Percentiles rank a stretch among this genome's conserved stretches.
These are phyloP conservation scores for Komagataella phaffii DNA, from an alignment of 805 yeast genomes.

Conservation along the genomic window DNA sequence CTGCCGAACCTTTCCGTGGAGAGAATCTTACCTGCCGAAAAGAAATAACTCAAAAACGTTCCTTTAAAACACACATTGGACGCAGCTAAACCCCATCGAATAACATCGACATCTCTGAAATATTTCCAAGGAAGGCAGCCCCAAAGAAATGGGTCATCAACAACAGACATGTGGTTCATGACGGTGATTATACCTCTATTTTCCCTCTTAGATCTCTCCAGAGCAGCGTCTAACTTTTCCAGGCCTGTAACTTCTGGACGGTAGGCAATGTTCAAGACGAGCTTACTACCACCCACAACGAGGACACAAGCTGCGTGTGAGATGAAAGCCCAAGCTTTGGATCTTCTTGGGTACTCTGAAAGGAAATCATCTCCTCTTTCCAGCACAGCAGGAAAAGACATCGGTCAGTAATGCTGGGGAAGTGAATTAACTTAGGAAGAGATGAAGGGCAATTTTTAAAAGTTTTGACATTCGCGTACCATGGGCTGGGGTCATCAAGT, in stretches of 20 bases:
- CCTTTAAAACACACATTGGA: slow-evolving; percentile 74
- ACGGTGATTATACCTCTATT: slow-evolving; percentile 70
- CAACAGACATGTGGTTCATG: slow-evolving; percentile 87
- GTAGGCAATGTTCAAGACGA: slow-evolving; percentile 47
- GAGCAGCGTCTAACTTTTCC: slow-evolving; percentile 51
- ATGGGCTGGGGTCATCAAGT: neutral
- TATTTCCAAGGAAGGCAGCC: slow-evolving; percentile 69
- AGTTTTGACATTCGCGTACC: neutral
- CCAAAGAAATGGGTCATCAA: slow-evolving; percentile 89
- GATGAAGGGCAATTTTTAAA: too few relatives aligned
- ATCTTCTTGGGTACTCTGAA: slow-evolving; percentile 22
- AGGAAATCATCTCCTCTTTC: slow-evolving; percentile 65
- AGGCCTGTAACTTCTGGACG: slow-evolving; percentile 48
- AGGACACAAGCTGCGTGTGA: slow-evolving; percentile 58
- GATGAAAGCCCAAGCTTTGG: slow-evolving; percentile 62
- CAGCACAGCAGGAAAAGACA: slow-evolving; percentile 62
- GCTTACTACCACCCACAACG: slow-evolving; percentile 52
- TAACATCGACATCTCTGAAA: slow-evolving; percentile 45
- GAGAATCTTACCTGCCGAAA: slow-evolving; percentile 80
- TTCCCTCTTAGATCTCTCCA: slow-evolving; percentile 48
- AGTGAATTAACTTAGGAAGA: neutral
- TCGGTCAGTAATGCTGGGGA: slow-evolving; percentile 10
- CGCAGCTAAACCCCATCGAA: slow-evolving; percentile 95
- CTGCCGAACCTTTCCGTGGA: slow-evolving; percentile 80
- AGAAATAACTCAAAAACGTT: slow-evolving; percentile 38